These are phyloP conservation scores for Leishmania lainsoni DNA, from an alignment of 208 protist species.

Conservation along the genomic window DNA sequence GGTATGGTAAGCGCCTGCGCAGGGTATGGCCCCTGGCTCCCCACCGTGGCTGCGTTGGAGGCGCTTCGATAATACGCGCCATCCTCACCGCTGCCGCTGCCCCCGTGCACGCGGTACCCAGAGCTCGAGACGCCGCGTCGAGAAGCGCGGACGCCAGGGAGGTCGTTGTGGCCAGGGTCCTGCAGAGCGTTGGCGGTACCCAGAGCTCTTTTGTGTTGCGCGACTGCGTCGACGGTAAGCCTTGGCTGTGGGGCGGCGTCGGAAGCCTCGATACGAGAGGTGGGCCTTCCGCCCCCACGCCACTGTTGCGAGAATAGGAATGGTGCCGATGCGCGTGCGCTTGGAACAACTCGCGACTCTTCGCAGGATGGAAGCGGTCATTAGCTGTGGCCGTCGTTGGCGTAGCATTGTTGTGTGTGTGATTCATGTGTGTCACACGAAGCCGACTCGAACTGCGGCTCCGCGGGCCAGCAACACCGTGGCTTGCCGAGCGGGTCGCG, in stretches of 20 bases:
- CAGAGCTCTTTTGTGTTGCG: constrained; percentile 26
- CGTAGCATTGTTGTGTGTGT: background rate
- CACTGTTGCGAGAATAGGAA: constrained; percentile 3
- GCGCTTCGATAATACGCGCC: constrained; percentile 19
- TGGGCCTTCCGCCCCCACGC: background rate
- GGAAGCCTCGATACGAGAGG: background rate
- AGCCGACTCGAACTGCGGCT: constrained; percentile 26
- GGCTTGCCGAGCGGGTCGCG: constrained; percentile 8
- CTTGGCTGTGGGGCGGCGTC: background rate
- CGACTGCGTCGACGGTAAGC: constrained; percentile 36
- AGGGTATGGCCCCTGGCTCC: constrained; percentile 22
- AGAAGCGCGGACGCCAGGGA: background rate
- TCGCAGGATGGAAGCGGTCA: constrained; percentile 1
- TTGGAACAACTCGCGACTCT: constrained; percentile 18
- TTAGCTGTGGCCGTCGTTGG: background rate
- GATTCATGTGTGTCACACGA: background rate
- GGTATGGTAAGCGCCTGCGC: background rate
- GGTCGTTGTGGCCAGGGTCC: background rate
- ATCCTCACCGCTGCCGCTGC: constrained; percentile 9
- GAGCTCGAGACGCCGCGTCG: constrained; percentile 10
- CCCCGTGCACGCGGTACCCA: background rate
- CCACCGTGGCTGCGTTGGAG: constrained; percentile 39
- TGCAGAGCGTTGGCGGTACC: constrained; percentile 23
- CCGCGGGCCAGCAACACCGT: constrained; percentile 18
- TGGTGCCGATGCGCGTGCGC: constrained; percentile 26